These are phyloP conservation scores for Ophiosphaerella narmari DNA, from an alignment of 2,329 filamentous ascomycete genomes.

Conservation along the genomic window DNA sequence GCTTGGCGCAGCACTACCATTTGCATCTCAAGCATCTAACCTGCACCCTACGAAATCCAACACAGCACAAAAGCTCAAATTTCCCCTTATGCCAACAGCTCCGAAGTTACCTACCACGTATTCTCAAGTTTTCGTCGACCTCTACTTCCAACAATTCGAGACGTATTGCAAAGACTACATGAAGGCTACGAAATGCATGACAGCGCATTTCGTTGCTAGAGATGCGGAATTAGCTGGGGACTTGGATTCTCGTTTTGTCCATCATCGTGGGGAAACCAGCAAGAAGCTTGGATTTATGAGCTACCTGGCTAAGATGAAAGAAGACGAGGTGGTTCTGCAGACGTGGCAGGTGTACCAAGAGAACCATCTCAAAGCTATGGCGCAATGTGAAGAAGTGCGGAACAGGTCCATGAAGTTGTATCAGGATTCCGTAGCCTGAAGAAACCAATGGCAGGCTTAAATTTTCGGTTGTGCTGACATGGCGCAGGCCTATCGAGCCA, in stretches of 20 bases:
- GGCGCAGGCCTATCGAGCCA: neutral
- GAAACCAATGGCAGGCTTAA: neutral
- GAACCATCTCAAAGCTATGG: constrained; percentile 63
- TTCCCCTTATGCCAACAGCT: constrained; percentile 58
- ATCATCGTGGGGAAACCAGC: constrained; percentile 55
- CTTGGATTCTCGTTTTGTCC: constrained; percentile 55
- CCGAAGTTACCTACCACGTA: constrained; percentile 53
- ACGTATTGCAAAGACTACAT: constrained; percentile 63
- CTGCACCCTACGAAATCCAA: constrained; percentile 48
- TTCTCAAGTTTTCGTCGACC: constrained; percentile 54
- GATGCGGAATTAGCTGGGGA: constrained; percentile 51
- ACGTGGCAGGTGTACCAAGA: constrained; percentile 65
- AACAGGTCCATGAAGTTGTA: constrained; percentile 37
- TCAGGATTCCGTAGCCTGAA: constrained; percentile 17
- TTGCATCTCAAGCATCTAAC: constrained; percentile 59
- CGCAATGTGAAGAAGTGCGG: constrained; percentile 38
- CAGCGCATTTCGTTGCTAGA: constrained; percentile 60
- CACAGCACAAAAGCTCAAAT: constrained; percentile 49
- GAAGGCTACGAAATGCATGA: constrained; percentile 59
- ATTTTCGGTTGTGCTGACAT: constrained; percentile 5
- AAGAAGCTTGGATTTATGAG: constrained; percentile 58
- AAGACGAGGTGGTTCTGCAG: constrained; percentile 67
- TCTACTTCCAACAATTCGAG: constrained; percentile 59
- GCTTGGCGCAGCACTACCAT: constrained; percentile 60
- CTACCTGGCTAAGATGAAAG: constrained; percentile 65